Conservation (phyloP, 2,329 filamentous ascomycete species). For the Exophiala aquamarina region DNA sequence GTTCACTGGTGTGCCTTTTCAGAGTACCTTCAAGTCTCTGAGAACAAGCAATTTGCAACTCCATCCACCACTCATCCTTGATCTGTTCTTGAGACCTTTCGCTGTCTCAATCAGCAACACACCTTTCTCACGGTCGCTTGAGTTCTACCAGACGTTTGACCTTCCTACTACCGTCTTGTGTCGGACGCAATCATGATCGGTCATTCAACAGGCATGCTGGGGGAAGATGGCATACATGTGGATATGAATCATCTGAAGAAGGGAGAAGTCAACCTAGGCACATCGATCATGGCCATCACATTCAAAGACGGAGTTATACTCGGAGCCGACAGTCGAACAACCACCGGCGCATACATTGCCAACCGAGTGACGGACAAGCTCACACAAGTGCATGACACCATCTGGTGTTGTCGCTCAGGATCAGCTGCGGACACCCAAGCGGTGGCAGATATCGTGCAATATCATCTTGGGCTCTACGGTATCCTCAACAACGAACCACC, state of each 20-base stretch:
- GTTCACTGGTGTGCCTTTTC: too few relatives aligned
- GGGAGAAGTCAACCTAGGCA: constrained; percentile 97
- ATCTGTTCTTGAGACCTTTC: too few relatives aligned
- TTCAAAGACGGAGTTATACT: constrained; percentile 98
- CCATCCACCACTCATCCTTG: neutral
- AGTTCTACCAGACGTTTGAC: neutral
- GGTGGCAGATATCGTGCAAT: constrained; percentile 96
- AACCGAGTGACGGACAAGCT: constrained; percentile 99
- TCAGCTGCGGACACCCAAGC: constrained; percentile 98
- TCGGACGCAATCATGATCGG: constrained; percentile 35
- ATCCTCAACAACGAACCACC: constrained; percentile 86
- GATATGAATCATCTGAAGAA: constrained; percentile 99
- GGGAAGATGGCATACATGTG: constrained; percentile 90
- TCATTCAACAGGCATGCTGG: constrained; percentile 45
- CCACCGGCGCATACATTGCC: constrained; percentile 95
- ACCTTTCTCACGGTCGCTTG: too few relatives aligned
- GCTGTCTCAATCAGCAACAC: too few relatives aligned
- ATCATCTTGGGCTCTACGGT: constrained; percentile 89
- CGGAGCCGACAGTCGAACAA: constrained; percentile 94
- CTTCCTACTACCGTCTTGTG: neutral
- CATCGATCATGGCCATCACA: constrained; percentile 99
- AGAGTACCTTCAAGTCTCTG: too few relatives aligned
- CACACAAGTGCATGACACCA: constrained; percentile 96
- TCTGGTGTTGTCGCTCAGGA: constrained; percentile 98
- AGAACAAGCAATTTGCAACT: too few relatives aligned